phyloP scores from a whole-genome alignment of 768 basidiomycete species.

The Antrodiella citrinella region DNA sequence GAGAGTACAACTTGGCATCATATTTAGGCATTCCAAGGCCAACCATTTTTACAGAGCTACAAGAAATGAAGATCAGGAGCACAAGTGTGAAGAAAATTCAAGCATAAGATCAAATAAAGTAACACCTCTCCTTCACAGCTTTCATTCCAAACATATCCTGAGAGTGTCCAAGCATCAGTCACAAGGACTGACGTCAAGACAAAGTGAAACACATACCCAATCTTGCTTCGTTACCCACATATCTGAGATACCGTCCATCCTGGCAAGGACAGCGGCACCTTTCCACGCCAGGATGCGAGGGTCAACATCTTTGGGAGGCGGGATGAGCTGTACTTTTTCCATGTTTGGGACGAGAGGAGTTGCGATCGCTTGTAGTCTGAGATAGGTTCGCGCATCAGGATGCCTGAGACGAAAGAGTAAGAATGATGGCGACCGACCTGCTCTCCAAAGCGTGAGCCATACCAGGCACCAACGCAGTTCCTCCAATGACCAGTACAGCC shows the following conservation, averaged over 20 bases:
- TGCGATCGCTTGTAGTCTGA: slow-evolving; percentile 73
- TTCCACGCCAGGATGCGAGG: slow-evolving; percentile 91
- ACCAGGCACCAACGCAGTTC: slow-evolving; percentile 71
- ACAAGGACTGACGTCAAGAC: not conserved
- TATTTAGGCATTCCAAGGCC: too few relatives aligned
- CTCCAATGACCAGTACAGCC: slow-evolving; percentile 83
- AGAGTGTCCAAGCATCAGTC: not conserved
- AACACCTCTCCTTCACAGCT: slow-evolving; percentile 75
- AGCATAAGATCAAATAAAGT: slow-evolving; percentile 47
- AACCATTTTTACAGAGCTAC: too few relatives aligned
- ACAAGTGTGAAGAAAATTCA: not conserved
- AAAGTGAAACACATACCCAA: slow-evolving; percentile 53
- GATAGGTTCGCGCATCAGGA: not conserved
- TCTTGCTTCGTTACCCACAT: slow-evolving; percentile 84
- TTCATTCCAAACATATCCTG: slow-evolving; percentile 77
- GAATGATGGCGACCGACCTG: slow-evolving; percentile 40
- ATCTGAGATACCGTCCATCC: slow-evolving; percentile 85
- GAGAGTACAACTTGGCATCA: not conserved
- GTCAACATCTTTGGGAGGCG: slow-evolving; percentile 90
- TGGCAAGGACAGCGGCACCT: slow-evolving; percentile 83
- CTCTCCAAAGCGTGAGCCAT: slow-evolving; percentile 83
- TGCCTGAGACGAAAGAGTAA: not conserved
- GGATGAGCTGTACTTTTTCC: slow-evolving; percentile 86
- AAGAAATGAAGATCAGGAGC: not conserved
- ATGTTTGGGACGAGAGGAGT: slow-evolving; percentile 76